Conservation (phyloP, 345 rosid genomes). For the Carallia brachiata region DNA sequence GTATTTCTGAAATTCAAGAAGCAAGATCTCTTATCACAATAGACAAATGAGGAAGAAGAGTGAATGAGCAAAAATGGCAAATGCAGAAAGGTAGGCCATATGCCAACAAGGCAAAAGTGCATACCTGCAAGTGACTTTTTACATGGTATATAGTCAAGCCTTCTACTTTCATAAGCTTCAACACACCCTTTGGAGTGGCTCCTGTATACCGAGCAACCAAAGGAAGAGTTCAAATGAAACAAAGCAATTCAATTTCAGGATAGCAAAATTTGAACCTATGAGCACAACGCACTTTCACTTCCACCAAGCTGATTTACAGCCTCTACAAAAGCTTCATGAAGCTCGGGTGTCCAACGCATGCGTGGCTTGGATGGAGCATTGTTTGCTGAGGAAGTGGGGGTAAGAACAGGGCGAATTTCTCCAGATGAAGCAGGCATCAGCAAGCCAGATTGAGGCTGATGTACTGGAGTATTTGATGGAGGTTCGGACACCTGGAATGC, state of each 20-base stretch:
- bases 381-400: slow-evolving; percentile 49
- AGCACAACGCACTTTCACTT: slow-evolving; percentile 50
- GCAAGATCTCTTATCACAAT: slow-evolving; percentile 17
- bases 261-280: neutral
- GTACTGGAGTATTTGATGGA: slow-evolving; percentile 32
- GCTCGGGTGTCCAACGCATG: slow-evolving; percentile 93
- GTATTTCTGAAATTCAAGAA: slow-evolving; percentile 69
- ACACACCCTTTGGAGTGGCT: slow-evolving; percentile 89
- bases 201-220: slow-evolving; percentile 35
- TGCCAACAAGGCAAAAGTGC: neutral
- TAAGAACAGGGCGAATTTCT: slow-evolving; percentile 46
- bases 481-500: slow-evolving; percentile 48
- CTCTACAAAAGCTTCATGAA: slow-evolving; percentile 85
- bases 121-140: slow-evolving; percentile 89
- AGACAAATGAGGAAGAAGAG: neutral
- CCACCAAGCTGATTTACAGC: slow-evolving; percentile 91
- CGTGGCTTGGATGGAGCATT: slow-evolving; percentile 67
- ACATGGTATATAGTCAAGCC: slow-evolving; percentile 89
- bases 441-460: slow-evolving; percentile 40
- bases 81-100: neutral
- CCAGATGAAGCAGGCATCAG: slow-evolving; percentile 55
- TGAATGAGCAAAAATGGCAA: slow-evolving; percentile 1
- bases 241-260: neutral
- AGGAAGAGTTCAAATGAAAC: slow-evolving; percentile 25
- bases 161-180: slow-evolving; percentile 81